phyloP scores from a whole-genome alignment of 129 eudicot genomes.

The Erigeron canadensis region DNA sequence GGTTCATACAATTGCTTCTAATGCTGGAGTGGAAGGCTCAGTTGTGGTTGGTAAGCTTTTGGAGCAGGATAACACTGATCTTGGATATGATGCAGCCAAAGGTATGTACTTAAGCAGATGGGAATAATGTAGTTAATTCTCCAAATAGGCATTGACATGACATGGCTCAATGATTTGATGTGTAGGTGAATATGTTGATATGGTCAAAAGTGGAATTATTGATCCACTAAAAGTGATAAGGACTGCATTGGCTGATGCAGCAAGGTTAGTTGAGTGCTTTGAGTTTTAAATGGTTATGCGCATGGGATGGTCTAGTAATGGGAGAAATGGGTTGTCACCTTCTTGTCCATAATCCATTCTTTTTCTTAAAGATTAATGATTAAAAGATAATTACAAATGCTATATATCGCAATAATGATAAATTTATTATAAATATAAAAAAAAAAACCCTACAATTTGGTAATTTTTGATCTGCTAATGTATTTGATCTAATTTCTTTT shows the following conservation, averaged over 20 bases:
- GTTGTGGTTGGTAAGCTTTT: conserved; percentile 78
- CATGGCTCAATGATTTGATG: background rate
- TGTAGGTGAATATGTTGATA: conserved; percentile 74
- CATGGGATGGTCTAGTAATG: background rate
- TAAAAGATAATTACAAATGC: too few species aligned
- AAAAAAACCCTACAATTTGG: too few species aligned
- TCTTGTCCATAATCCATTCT: too few species aligned
- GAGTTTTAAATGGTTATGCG: background rate
- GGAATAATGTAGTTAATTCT: background rate
- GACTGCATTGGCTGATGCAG: conserved; percentile 79
- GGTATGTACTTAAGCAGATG: conserved; percentile 34
- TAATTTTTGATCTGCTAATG: too few species aligned
- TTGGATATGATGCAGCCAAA: conserved; percentile 87
- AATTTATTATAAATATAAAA: too few species aligned
- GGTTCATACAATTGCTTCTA: conserved; percentile 63
- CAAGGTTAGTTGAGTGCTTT: conserved; percentile 46
- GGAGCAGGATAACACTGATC: conserved; percentile 68
- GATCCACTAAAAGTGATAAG: conserved; percentile 85
- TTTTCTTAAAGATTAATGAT: too few species aligned
- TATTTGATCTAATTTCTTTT: too few species aligned
- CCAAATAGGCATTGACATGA: conserved; percentile 3
- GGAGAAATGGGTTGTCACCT: background rate
- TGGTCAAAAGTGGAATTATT: conserved; percentile 76
- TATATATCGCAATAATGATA: too few species aligned
- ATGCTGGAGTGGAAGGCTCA: conserved; percentile 85